A percentile compares a stretch with the other conserved stretches of the same genome.
phyloP scores from a whole-genome alignment of 208 protist genomes.

The Sergeia podlipaevii region DNA sequence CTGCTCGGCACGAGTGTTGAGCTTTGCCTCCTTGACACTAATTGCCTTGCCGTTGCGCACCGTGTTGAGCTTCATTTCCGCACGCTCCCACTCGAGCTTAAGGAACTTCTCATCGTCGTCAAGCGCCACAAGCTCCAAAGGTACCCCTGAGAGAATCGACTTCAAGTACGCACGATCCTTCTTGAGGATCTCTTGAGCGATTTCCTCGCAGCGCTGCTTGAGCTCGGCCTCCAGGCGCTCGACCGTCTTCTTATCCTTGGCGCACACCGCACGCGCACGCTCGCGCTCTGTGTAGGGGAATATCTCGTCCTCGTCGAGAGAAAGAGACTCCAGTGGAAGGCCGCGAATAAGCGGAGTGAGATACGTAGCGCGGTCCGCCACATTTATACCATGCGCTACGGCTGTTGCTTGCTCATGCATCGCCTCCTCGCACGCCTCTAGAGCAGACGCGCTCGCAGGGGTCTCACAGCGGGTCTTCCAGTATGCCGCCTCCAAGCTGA shows the following conservation, averaged over 20 bases:
- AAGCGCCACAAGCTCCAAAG: constrained; percentile 38
- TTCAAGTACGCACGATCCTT: constrained; percentile 49
- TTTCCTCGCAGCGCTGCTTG: constrained; percentile 38
- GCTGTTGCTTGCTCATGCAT: constrained; percentile 65
- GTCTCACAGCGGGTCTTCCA: constrained; percentile 47
- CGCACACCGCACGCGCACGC: constrained; percentile 48
- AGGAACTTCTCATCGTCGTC: constrained; percentile 41
- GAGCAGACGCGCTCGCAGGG: constrained; percentile 36
- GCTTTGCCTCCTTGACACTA: constrained; percentile 54
- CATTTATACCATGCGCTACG: constrained; percentile 62
- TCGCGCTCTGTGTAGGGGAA: constrained; percentile 52
- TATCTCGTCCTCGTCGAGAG: constrained; percentile 28
- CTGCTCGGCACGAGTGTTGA: constrained; percentile 49
- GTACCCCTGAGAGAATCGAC: constrained; percentile 34
- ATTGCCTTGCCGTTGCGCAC: constrained; percentile 48
- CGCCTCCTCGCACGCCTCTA: constrained; percentile 40
- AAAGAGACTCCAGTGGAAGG: constrained; percentile 34
- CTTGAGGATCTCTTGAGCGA: constrained; percentile 28
- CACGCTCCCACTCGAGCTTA: constrained; percentile 42
- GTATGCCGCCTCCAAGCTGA: constrained; percentile 43
- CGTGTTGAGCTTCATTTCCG: constrained; percentile 41
- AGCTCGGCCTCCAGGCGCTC: constrained; percentile 18
- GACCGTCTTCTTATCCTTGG: constrained; percentile 31
- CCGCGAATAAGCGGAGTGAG: constrained; percentile 43
- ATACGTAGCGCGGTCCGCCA: constrained; percentile 55